Evolutionary conservation across 1,284 basidiomycete genomes (phyloP), one percentile per base, ranked within the genome.

Genomic region (Pholiota adiposa): DNA sequence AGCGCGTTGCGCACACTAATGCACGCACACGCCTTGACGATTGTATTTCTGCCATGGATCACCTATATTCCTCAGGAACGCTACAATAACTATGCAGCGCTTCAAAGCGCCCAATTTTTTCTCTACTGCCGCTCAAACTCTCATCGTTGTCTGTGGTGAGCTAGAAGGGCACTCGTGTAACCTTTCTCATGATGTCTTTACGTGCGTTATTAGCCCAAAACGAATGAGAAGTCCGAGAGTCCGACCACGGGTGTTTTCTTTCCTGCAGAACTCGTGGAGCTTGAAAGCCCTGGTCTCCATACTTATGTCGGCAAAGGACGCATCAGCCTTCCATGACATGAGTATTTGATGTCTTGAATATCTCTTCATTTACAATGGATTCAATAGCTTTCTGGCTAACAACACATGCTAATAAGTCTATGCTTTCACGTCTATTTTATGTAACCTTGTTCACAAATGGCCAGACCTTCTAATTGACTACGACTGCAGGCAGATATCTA

Each of bases 321-420:
- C 60, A 56, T 56, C 54, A 61, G 59, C 59, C 50, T 59, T 60
- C 48, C 50, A 57, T 66, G 65, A 61, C 63, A 66, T 66, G 65
- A 46, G 65, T 64, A 61, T 64, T 61, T 64, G 63, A 64, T 63
- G 54, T 33, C n/a, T 27, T 40, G 23, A 23, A 27, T 11, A 46
- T 46, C 44, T 11, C 48, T 50, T 50, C 27, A 50, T 33, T 34
- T 50, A 34, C 48, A 50, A 34, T n/a, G 29, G 31, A 27, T 50
- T 46, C 44, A 46, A 2, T 46, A 46, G 23, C n/a, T 27, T 44
- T 46, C 6, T 25, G 18, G 27, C 44, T 23, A 46, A 21, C 27
- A 46, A 46, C 12, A 12, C 44, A 25, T 25, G 23, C 23, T 46
- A 46, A 46, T 46, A 27, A 38, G 23, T 16, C 11, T 46, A 46